These are phyloP conservation scores for Suillus brevipes DNA, from an alignment of 768 basidiomycete genomes.

Conservation along the genomic window DNA sequence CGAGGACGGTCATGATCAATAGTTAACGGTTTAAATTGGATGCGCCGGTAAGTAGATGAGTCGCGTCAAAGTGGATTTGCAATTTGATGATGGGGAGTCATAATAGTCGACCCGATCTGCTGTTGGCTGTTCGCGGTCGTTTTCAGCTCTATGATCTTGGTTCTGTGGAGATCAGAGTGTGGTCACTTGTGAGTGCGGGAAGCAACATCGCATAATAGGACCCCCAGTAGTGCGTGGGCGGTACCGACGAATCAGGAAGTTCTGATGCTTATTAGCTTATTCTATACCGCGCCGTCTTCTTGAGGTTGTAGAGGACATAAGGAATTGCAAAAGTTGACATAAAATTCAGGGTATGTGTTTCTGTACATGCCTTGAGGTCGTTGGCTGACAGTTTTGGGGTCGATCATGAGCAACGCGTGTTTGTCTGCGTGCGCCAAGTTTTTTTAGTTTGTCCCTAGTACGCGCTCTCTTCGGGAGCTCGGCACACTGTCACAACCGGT, in stretches of 20 bases:
- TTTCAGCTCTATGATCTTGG: background rate
- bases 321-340: conserved; percentile 26
- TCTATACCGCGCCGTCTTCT: background rate
- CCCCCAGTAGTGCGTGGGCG: background rate
- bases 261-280: conserved; percentile 2
- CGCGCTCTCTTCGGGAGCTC: background rate
- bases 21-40: background rate
- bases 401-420: conserved; percentile 14
- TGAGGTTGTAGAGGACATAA: conserved; percentile 10
- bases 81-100: background rate
- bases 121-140: background rate
- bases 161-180: background rate
- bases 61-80: conserved; percentile 1
- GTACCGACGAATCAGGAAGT: conserved; percentile 1
- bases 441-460: background rate
- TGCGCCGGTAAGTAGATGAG: conserved; percentile 1
- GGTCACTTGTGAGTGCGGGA: background rate
- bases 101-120: background rate
- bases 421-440: background rate
- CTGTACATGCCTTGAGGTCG: conserved; percentile 18
- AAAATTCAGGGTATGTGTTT: conserved; percentile 16
- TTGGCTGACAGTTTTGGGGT: conserved; percentile 36
- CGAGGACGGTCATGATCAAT: conserved; percentile 30
- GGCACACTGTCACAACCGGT: background rate
- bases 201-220: background rate